A percentile compares a stretch with the other conserved stretches of the same genome.
phyloP scores from a whole-genome alignment of 176 grass and related monocot genomes.

The Avena insularis region DNA sequence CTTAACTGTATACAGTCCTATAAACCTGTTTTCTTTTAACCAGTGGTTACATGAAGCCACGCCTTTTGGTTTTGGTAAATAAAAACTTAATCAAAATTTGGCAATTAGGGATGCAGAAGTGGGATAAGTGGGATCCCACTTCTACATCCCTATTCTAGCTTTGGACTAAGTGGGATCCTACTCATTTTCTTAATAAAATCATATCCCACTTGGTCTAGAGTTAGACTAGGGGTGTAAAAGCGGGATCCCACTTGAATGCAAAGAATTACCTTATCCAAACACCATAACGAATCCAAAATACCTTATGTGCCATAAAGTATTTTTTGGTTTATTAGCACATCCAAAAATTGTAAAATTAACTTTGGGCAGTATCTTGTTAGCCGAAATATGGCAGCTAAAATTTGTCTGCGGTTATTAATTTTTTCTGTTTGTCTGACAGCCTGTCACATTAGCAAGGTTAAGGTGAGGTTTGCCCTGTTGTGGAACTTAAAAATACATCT shows the following conservation, averaged over 20 bases:
- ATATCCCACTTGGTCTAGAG: too few relatives aligned
- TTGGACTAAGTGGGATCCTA: too few relatives aligned
- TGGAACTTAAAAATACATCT: background rate
- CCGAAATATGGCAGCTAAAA: background rate
- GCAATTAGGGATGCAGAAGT: background rate
- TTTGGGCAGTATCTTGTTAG: background rate
- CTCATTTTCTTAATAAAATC: too few relatives aligned
- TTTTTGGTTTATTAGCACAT: background rate
- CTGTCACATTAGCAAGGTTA: background rate
- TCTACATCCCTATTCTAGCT: too few relatives aligned
- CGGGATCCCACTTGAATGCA: background rate
- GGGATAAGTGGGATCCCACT: too few relatives aligned
- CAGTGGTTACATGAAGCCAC: background rate
- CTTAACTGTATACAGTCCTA: background rate
- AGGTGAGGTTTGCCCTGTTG: background rate
- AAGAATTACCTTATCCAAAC: background rate
- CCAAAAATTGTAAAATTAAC: background rate
- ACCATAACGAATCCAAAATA: background rate
- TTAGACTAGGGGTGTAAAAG: too few relatives aligned
- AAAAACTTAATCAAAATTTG: background rate
- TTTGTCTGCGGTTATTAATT: background rate
- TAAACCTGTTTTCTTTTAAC: background rate
- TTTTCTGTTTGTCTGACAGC: background rate
- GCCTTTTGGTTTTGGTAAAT: background rate
- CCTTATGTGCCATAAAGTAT: background rate